Evolutionary conservation across 768 basidiomycete genomes (phyloP).

Genomic region (Calocybe cyanea): DNA sequence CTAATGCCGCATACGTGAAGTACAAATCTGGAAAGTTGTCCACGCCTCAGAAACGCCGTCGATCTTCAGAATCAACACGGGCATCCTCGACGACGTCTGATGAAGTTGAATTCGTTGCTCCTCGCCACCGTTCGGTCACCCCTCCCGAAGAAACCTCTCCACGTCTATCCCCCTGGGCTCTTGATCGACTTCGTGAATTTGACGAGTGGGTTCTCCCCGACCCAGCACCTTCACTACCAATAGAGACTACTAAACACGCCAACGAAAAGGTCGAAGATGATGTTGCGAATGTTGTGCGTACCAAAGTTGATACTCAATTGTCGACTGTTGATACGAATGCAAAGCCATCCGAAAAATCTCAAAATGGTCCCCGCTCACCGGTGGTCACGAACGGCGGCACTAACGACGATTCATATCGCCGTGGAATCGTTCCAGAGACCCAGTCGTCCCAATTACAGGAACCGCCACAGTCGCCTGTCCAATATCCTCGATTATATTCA

Average conservation of each 20-base stretch:
- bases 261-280: neutral
- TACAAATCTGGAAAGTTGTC: slow-evolving; percentile 10
- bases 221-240: neutral
- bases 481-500: neutral
- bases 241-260: neutral
- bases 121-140: neutral
- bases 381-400: neutral
- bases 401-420: slow-evolving; percentile 15
- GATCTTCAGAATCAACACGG: neutral
- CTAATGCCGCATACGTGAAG: slow-evolving; percentile 4
- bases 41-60: slow-evolving; percentile 9
- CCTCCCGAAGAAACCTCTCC: neutral
- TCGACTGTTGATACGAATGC: neutral
- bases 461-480: neutral
- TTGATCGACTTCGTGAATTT: slow-evolving; percentile 1
- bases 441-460: slow-evolving; percentile 5
- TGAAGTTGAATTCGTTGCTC: slow-evolving; percentile 6
- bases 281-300: slow-evolving; percentile 7
- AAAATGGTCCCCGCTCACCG: neutral
- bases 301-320: slow-evolving; percentile 9
- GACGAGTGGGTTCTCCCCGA: slow-evolving; percentile 1
- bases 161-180: neutral
- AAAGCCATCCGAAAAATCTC: no score
- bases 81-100: slow-evolving; percentile 9
- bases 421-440: slow-evolving; percentile 17